Conservation (phyloP, 139 green algal genomes). For the Auxenochlorella pyrenoidosa region DNA sequence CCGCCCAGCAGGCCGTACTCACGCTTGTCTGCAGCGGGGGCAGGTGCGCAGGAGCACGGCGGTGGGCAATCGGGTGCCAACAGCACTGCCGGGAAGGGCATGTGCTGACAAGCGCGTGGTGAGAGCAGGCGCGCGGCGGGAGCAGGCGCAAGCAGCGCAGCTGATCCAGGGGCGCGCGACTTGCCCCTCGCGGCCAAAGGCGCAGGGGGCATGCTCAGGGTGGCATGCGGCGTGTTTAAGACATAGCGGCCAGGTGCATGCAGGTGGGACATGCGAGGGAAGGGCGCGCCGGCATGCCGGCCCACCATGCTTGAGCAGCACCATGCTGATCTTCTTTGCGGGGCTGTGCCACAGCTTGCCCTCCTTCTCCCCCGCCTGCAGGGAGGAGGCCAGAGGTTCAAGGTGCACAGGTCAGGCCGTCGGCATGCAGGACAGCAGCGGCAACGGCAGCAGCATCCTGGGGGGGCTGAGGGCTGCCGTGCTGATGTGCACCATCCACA, state of each 20-base stretch:
- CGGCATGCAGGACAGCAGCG: not conserved
- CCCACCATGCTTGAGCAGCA: conserved; percentile 49
- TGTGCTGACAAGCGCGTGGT: too few species aligned
- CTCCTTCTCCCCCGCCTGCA: conserved; percentile 12
- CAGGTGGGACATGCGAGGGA: not conserved
- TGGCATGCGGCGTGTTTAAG: too few species aligned
- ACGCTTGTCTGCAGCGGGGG: conserved; percentile 29
- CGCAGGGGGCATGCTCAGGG: too few species aligned
- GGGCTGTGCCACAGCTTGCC: conserved; percentile 49
- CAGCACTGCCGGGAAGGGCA: too few species aligned
- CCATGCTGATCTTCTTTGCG: conserved; percentile 43
- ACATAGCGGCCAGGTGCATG: not conserved
- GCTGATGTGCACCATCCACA: too few species aligned
- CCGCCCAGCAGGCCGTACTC: conserved; percentile 49
- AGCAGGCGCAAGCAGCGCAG: not conserved
- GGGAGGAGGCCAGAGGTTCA: not conserved
- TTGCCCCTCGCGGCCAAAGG: too few species aligned
- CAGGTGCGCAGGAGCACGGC: not conserved
- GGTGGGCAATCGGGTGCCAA: too few species aligned
- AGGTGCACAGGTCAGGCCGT: not conserved
- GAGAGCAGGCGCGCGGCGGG: too few species aligned
- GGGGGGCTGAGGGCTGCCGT: too few species aligned
- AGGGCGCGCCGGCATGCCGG: not conserved
- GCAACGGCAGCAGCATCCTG: too few species aligned
- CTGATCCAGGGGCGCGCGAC: too few species aligned